Conservation (phyloP, 345 rosid species). For the Leavenworthia alabamica region DNA sequence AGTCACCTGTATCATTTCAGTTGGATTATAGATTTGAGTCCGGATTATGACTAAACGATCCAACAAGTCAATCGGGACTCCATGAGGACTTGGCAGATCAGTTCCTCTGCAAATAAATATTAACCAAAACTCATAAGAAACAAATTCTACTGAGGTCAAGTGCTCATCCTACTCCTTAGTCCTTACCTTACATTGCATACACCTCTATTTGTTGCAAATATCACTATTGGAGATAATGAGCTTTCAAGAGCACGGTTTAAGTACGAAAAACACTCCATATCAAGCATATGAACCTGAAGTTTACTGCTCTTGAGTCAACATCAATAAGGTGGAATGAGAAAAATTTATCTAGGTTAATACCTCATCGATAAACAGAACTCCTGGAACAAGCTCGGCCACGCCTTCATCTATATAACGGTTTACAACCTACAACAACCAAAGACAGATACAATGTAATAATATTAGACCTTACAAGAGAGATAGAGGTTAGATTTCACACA, state of each 20-base stretch:
- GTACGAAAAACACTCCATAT: conserved; percentile 97
- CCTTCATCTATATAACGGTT: conserved; percentile 95
- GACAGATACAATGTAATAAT: not conserved
- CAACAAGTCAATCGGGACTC: conserved; percentile 90
- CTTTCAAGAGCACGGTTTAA: conserved; percentile 97
- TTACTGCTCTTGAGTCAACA: not conserved
- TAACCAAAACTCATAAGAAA: not conserved
- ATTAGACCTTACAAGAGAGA: no score
- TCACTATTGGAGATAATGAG: conserved; percentile 87
- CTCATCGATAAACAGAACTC: conserved; percentile 99
- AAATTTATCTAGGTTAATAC: no score
- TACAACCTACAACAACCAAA: conserved; percentile 92
- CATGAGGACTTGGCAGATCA: conserved; percentile 94
- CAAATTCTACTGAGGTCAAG: no score
- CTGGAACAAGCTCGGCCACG: conserved; percentile 95
- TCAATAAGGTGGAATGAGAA: conserved; percentile 3
- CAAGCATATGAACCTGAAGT: conserved; percentile 92
- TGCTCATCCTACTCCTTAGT: no score
- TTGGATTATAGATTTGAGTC: conserved; percentile 79
- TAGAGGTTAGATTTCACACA: not conserved
- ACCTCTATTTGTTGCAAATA: conserved; percentile 97
- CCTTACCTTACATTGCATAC: conserved; percentile 87
- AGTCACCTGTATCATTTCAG: conserved; percentile 91
- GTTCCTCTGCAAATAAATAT: conserved; percentile 67
- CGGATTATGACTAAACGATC: conserved; percentile 84